Percentiles rank a stretch among this genome's conserved stretches.
Evolutionary conservation across 2,329 filamentous ascomycete species (phyloP).

Genomic region (Thielaviopsis populi): DNA sequence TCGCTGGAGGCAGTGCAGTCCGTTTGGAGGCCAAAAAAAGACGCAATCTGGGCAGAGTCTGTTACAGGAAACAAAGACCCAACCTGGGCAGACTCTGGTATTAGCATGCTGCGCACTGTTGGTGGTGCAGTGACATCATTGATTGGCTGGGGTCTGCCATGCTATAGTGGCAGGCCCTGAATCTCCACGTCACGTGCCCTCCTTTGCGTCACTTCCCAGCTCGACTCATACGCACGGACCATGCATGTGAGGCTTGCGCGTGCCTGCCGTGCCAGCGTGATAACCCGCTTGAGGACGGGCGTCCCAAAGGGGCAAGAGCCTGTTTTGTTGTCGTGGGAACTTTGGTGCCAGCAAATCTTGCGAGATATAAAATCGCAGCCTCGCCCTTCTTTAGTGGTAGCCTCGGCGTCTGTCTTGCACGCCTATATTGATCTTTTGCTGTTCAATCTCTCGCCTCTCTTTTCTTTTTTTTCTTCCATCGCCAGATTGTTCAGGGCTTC

Average conservation of each 20-base stretch:
- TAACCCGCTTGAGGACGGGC: not conserved
- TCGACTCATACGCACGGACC: not conserved
- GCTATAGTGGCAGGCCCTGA: not conserved
- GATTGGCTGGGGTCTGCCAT: not conserved
- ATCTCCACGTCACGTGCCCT: not conserved
- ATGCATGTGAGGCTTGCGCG: constrained; percentile 4
- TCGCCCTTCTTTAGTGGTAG: not conserved
- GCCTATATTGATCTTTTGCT: not conserved
- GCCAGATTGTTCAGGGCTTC: not conserved
- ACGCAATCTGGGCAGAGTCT: not conserved
- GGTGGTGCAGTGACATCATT: constrained; percentile 2
- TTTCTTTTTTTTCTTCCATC: not conserved
- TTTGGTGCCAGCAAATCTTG: not conserved
- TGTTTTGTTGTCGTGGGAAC: constrained; percentile 4
- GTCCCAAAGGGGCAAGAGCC: constrained; percentile 1
- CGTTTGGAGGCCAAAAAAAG: not conserved
- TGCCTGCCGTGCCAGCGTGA: not conserved
- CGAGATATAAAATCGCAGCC: not conserved
- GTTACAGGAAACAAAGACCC: not conserved
- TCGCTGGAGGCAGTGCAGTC: not conserved
- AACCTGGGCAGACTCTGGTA: not conserved
- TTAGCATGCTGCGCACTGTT: not conserved
- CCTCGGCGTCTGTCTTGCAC: not conserved
- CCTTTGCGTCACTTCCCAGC: not conserved
- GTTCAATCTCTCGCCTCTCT: not conserved